phyloP scores from a whole-genome alignment of 495 filamentous ascomycete genomes.

The Penicillium pulvis region DNA sequence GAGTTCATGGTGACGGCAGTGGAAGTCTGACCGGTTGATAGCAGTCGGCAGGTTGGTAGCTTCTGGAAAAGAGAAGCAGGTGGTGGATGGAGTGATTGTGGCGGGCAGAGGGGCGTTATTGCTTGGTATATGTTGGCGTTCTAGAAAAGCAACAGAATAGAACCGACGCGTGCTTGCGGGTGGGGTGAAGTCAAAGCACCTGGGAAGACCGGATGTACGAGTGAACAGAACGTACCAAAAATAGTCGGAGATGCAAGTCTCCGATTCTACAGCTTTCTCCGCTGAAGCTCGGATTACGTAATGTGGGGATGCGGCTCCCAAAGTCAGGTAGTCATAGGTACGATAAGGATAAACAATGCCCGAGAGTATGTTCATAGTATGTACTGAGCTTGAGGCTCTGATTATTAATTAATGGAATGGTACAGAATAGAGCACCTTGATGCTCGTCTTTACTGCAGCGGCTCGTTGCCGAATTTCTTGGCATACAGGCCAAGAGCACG shows the following conservation, averaged over 20 bases:
- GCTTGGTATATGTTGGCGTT: neutral
- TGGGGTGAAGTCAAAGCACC: neutral
- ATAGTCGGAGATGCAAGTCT: neutral
- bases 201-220: neutral
- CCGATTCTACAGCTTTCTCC: conserved; percentile 15
- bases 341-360: neutral
- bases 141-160: too few relatives aligned
- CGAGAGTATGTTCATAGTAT: conserved; percentile 2
- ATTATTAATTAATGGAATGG: conserved; percentile 19
- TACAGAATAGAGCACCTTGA: conserved; percentile 3
- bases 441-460: conserved; percentile 27
- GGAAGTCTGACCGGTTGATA: neutral
- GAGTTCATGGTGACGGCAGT: conserved; percentile 52
- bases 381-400: neutral
- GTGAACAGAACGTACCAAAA: neutral
- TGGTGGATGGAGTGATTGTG: neutral
- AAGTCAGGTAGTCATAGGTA: neutral
- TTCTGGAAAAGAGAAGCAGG: neutral
- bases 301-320: conserved; percentile 5
- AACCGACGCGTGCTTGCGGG: neutral
- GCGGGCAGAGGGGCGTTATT: neutral
- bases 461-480: conserved; percentile 68
- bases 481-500: conserved; percentile 91
- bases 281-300: conserved; percentile 12
- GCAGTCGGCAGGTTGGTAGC: neutral